These are phyloP conservation scores for Geotrichum fermentans DNA, from an alignment of 1,139 yeast genomes.

Conservation along the genomic window DNA sequence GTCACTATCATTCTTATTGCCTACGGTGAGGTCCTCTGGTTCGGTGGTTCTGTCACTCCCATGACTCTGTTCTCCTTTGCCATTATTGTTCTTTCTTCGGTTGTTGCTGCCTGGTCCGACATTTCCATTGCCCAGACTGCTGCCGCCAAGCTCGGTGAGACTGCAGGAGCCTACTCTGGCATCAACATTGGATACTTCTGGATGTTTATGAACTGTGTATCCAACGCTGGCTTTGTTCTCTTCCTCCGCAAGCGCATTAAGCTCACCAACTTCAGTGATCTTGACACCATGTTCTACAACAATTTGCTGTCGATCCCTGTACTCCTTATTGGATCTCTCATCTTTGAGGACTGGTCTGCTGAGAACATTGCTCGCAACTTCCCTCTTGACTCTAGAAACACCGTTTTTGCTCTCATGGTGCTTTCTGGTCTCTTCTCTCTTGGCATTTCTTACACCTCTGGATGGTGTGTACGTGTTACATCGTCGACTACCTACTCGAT, in stretches of 20 bases:
- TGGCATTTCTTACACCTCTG: conserved; percentile 96
- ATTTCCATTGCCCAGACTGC: conserved; percentile 39
- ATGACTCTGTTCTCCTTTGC: conserved; percentile 86
- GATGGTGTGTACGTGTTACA: conserved; percentile 99
- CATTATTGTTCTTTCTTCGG: conserved; percentile 88
- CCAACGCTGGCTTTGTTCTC: conserved; percentile 89
- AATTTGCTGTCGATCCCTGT: conserved; percentile 89
- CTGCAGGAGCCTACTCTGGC: conserved; percentile 23
- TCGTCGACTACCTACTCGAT: conserved; percentile 96
- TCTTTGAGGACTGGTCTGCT: conserved; percentile 90
- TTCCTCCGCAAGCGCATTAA: conserved; percentile 96
- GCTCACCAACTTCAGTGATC: conserved; percentile 93
- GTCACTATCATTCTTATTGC: conserved; percentile 94
- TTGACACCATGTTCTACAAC: conserved; percentile 98
- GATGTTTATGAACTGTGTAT: conserved; percentile 92
- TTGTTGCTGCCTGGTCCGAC: conserved; percentile 93
- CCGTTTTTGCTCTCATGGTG: conserved; percentile 75
- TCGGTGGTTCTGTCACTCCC: conserved; percentile 85
- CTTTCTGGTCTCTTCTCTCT: conserved; percentile 91
- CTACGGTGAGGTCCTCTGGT: conserved; percentile 96
- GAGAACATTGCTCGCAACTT: conserved; percentile 70
- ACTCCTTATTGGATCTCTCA: conserved; percentile 63
- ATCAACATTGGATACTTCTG: conserved; percentile 86
- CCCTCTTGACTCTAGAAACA: conserved; percentile 62
- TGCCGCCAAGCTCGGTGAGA: conserved; percentile 32